A percentile compares a stretch with the other conserved stretches of the same genome.
phyloP scores from a whole-genome alignment of 768 basidiomycete species.

The Calocybe indica region DNA sequence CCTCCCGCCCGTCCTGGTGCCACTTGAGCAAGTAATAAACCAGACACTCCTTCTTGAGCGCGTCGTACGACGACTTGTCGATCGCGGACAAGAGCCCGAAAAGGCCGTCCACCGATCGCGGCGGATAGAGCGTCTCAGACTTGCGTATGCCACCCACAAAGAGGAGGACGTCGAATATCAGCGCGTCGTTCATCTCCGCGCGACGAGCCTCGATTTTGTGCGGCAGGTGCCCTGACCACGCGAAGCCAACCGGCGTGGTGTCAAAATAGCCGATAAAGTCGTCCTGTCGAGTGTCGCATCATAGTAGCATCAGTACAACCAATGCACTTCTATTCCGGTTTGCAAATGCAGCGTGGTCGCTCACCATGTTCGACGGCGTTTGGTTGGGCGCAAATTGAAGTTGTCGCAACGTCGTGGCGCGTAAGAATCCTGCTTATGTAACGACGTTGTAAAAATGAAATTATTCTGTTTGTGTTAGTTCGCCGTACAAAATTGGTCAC shows the following conservation, averaged over 20 bases:
- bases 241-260: slow-evolving; percentile 41
- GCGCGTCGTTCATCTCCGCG: slow-evolving; percentile 50
- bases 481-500: too few species aligned
- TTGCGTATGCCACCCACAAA: slow-evolving; percentile 53
- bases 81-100: slow-evolving; percentile 55
- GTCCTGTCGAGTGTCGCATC: too few species aligned
- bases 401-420: too few species aligned
- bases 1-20: slow-evolving; percentile 60
- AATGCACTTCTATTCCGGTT: too few species aligned
- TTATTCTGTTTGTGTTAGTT: too few species aligned
- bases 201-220: slow-evolving; percentile 61
- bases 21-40: slow-evolving; percentile 79
- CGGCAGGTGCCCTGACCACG: slow-evolving; percentile 50
- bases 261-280: slow-evolving; percentile 42
- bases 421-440: too few species aligned
- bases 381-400: too few species aligned
- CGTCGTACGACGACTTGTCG: slow-evolving; percentile 57
- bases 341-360: too few species aligned
- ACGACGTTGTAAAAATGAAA: too few species aligned
- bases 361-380: too few species aligned
- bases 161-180: slow-evolving; percentile 74
- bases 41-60: slow-evolving; percentile 74
- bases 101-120: slow-evolving; percentile 48
- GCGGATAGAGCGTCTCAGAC: slow-evolving; percentile 65
- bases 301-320: too few species aligned